Conservation (phyloP, 208 protist species). For the Wallacemonas sp. region DNA sequence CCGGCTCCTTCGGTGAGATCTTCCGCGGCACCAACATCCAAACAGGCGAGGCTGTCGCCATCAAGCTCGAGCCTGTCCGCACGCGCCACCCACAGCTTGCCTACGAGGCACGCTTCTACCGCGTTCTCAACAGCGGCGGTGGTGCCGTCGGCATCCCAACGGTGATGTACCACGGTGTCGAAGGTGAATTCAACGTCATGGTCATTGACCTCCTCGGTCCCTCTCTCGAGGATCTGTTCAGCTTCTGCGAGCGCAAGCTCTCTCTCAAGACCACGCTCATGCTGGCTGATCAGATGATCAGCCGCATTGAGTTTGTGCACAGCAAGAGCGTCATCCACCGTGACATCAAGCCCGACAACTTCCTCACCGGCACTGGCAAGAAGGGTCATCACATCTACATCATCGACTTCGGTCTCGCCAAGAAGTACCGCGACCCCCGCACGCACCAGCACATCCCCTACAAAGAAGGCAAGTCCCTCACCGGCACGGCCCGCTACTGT, state of each 20-base stretch:
- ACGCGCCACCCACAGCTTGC: conserved; percentile 92
- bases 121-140: conserved; percentile 82
- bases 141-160: conserved; percentile 88
- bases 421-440: conserved; percentile 98
- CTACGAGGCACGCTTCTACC: conserved; percentile 90
- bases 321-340: conserved; percentile 93
- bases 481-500: conserved; percentile 99
- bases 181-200: conserved; percentile 94
- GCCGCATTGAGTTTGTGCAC: conserved; percentile 92
- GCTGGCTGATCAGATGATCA: conserved; percentile 94
- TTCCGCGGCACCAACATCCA: conserved; percentile 92
- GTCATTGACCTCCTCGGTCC: conserved; percentile 94
- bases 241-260: conserved; percentile 84
- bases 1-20: conserved; percentile 94
- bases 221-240: conserved; percentile 93
- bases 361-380: conserved; percentile 91
- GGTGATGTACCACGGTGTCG: conserved; percentile 88
- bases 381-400: conserved; percentile 94
- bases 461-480: conserved; percentile 98
- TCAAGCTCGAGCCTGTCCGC: conserved; percentile 92
- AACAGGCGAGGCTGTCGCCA: conserved; percentile 87
- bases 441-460: conserved; percentile 99
- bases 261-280: conserved; percentile 93
- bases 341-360: conserved; percentile 96
- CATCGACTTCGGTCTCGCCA: conserved; percentile 99